Conservation (phyloP, 495 filamentous ascomycete species). For the Friedmanniomyces endolithicus region DNA sequence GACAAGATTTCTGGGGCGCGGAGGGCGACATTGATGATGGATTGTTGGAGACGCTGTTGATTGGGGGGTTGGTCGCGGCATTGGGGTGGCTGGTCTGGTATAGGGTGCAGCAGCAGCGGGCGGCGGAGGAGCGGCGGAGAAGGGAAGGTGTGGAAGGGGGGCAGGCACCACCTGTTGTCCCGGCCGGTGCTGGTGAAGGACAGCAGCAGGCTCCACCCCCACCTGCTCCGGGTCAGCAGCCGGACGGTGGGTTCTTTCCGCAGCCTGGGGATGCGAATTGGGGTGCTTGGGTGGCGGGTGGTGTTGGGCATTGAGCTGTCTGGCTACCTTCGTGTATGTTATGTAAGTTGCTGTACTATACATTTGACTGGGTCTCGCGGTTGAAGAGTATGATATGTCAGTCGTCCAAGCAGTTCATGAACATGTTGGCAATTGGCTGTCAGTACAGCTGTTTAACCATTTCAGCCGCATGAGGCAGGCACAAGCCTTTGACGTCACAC, state of each 20-base stretch:
- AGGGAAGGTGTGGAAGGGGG: constrained; percentile 32
- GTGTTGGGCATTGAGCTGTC: constrained; percentile 46
- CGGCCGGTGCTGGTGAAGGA: no score
- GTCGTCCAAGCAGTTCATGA: no score
- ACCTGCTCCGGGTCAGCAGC: constrained; percentile 28
- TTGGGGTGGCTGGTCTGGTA: constrained; percentile 73
- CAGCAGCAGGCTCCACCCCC: constrained; percentile 25
- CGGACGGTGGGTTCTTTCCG: constrained; percentile 57
- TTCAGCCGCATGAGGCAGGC: no score
- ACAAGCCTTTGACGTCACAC: no score
- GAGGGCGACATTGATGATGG: constrained; percentile 65
- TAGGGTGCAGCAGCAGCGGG: constrained; percentile 50
- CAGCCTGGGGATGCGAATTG: constrained; percentile 60
- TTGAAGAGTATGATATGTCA: no score
- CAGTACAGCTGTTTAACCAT: no score
- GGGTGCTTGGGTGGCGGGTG: constrained; percentile 61
- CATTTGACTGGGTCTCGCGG: no score
- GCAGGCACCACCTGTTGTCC: constrained; percentile 18
- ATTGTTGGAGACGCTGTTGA: constrained; percentile 71
- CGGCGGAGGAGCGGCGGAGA: constrained; percentile 34
- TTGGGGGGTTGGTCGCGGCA: constrained; percentile 61
- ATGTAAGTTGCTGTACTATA: background rate
- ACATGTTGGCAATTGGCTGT: no score
- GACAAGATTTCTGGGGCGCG: constrained; percentile 41
- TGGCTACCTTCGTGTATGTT: background rate